Evolutionary conservation across 108 stramenopile species (phyloP), one percentile per base, ranked within the genome.

Genomic region (Cyclotella cryptica): DNA sequence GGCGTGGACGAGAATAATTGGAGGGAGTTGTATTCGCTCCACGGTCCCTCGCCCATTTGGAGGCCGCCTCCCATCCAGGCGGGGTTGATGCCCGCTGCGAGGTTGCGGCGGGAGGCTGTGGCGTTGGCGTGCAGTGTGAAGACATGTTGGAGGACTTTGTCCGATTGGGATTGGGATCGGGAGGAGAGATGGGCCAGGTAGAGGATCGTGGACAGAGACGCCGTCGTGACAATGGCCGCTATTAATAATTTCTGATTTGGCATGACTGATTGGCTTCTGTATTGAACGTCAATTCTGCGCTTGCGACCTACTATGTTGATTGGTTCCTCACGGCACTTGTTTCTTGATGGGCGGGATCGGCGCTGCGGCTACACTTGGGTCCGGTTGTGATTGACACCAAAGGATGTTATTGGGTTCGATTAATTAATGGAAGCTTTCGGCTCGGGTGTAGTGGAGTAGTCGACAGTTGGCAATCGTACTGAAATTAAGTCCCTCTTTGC

Each of bases 1-100:
- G 80, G 80, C 18, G 68, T 71, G 55, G 74, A 75, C 0, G 77
- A 65, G 66, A 65, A 78, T 45, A 78, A 42, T 39, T 66, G 53
- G 15, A 64, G 49, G 42, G 29, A 22, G 49, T 53, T 68, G 22
- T 18, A 18, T 40, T 68, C 66, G 0, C 28, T 43, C 79, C 66
- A 75, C 22, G 74, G 65, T 12, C 57, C 73, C 21, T 58, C 78
- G 14, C 58, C 73, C 66, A 71, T 54, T 51, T 43, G 29, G 69
- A 69, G 40, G 17, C 49, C 63, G 62, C 77, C 77, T 18, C 60
- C 60, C 62, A 78, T 55, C 60, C 61, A 22, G 15, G 18, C 19
- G 69, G 53, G 43, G 45, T 10, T 15, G 44, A 69, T 69, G 44
- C 68, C 61, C 29, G 60, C 46, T n/a, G 60, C 58, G 35, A 71